These are phyloP conservation scores for Rhodocollybia butyracea DNA, from an alignment of 768 basidiomycete genomes.

Conservation along the genomic window DNA sequence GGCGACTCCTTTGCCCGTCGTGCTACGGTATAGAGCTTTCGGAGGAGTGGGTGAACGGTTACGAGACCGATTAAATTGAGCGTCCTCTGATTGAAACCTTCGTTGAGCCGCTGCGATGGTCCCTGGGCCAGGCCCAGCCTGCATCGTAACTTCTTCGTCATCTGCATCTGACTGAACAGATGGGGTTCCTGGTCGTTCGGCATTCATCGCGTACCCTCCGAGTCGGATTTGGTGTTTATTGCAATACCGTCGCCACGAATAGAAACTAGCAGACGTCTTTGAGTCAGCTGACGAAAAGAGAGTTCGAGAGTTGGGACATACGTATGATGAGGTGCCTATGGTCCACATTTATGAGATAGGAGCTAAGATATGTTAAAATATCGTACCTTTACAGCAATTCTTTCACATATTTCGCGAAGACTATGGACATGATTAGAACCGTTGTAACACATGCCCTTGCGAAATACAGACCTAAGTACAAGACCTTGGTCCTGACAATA, in stretches of 20 bases:
- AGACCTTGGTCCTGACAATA: constrained; percentile 88
- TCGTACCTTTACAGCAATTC: constrained; percentile 76
- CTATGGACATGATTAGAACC: constrained; percentile 22
- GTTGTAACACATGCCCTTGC: neutral
- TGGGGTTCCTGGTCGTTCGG: constrained; percentile 43
- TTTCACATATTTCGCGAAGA: constrained; percentile 83
- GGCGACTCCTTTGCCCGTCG: constrained; percentile 87
- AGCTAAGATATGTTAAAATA: constrained; percentile 1
- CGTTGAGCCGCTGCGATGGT: constrained; percentile 43
- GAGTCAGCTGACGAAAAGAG: constrained; percentile 6
- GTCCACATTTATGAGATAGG: constrained; percentile 9
- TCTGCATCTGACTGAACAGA: constrained; percentile 37
- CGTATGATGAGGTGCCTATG: constrained; percentile 86
- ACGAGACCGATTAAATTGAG: constrained; percentile 33
- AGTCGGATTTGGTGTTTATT: constrained; percentile 92
- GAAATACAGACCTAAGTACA: constrained; percentile 59
- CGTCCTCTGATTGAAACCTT: constrained; percentile 18
- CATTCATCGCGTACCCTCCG: constrained; percentile 78
- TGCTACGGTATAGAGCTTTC: constrained; percentile 74
- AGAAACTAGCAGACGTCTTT: constrained; percentile 50
- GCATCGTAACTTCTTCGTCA: constrained; percentile 32
- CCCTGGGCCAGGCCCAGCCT: constrained; percentile 35
- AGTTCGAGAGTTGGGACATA: constrained; percentile 29
- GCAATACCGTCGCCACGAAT: constrained; percentile 89
- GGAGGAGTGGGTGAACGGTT: constrained; percentile 81